phyloP scores from a whole-genome alignment of 495 filamentous ascomycete genomes.

The Cetradonia linearis region DNA sequence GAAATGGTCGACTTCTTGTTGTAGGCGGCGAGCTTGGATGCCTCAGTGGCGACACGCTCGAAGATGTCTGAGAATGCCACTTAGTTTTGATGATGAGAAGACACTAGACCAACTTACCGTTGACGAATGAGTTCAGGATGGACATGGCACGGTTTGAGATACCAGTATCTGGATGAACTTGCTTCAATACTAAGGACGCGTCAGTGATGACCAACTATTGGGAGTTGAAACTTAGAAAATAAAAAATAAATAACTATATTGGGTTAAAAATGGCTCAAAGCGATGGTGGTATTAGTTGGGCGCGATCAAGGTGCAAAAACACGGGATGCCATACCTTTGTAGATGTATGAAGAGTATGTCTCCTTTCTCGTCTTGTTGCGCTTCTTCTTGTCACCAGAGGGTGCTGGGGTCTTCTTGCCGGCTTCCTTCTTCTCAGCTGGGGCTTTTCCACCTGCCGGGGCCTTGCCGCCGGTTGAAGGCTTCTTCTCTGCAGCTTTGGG shows the following conservation, averaged over 20 bases:
- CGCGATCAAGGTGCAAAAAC: neutral
- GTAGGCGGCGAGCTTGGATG: conserved; percentile 97
- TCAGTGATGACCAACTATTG: conserved; percentile 27
- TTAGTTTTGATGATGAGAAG: conserved; percentile 25
- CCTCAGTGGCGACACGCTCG: conserved; percentile 97
- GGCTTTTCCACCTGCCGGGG: conserved; percentile 74
- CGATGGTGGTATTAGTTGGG: neutral
- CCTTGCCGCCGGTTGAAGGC: conserved; percentile 94
- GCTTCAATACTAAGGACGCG: conserved; percentile 78
- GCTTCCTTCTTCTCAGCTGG: conserved; percentile 98
- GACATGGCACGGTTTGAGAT: conserved; percentile 99
- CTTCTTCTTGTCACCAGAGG: conserved; percentile 99
- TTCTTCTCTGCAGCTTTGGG: conserved; percentile 94
- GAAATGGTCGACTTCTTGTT: conserved; percentile 99
- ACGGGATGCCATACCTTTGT: conserved; percentile 70
- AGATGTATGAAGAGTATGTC: conserved; percentile 99
- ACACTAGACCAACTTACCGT: conserved; percentile 53
- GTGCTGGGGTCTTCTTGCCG: conserved; percentile 92
- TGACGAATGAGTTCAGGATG: conserved; percentile 99
- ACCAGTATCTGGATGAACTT: conserved; percentile 99
- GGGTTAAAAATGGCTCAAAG: neutral
- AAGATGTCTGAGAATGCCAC: conserved; percentile 71
- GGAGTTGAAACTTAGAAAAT: neutral
- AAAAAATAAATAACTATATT: neutral
- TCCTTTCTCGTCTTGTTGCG: conserved; percentile 99